phyloP scores from a whole-genome alignment of 192 early-diverging fungal genomes.

The Ambispora gerdemannii region DNA sequence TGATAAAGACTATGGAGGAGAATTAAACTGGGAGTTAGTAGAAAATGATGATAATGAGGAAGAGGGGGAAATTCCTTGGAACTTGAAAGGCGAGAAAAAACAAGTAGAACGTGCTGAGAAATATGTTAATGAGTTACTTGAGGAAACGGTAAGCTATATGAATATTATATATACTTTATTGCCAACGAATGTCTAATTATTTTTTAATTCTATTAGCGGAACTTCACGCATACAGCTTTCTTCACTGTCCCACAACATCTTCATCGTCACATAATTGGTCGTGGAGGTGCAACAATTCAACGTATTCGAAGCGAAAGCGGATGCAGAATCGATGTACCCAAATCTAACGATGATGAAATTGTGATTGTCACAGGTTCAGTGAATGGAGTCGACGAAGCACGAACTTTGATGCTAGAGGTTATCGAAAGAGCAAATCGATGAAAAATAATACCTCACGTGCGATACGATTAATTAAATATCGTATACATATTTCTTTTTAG shows the following conservation, averaged over 20 bases:
- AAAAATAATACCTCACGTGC: too few relatives aligned
- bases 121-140: conserved; percentile 28
- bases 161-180: neutral
- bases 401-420: conserved; percentile 46
- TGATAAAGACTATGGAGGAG: conserved; percentile 19
- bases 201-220: conserved; percentile 3
- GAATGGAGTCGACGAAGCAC: conserved; percentile 45
- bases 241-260: conserved; percentile 45
- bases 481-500: too few relatives aligned
- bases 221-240: conserved; percentile 40
- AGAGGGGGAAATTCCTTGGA: conserved; percentile 45
- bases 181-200: neutral
- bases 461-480: too few relatives aligned
- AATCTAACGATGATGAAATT: conserved; percentile 33
- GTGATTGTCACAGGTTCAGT: conserved; percentile 51
- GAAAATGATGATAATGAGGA: conserved; percentile 30
- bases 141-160: conserved; percentile 31
- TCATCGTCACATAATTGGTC: conserved; percentile 74
- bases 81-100: conserved; percentile 50
- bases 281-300: conserved; percentile 65
- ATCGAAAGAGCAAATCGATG: conserved; percentile 31
- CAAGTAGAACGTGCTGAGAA: conserved; percentile 47
- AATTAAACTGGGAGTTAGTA: conserved; percentile 36
- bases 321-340: conserved; percentile 62
- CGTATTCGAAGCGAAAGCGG: conserved; percentile 64